A percentile compares a stretch with the other conserved stretches of the same genome.
Conservation (phyloP, 768 basidiomycete species). For the Tulasnella sp. region DNA sequence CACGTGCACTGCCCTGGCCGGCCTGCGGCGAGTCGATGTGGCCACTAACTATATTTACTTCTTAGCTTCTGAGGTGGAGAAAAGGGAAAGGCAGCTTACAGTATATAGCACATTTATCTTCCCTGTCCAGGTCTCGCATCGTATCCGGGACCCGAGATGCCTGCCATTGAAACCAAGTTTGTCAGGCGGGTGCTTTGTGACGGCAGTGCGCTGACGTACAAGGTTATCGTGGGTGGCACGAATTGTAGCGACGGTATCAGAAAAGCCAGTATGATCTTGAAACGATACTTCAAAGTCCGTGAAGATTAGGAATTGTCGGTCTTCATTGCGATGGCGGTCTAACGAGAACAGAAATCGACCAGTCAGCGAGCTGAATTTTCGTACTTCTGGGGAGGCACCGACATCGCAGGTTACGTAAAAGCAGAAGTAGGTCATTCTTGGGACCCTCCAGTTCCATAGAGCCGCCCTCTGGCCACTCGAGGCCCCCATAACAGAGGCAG, state of each 20-base stretch:
- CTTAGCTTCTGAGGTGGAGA: background rate
- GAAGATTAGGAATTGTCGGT: background rate
- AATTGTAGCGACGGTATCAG: background rate
- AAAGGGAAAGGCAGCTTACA: background rate
- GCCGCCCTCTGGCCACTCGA: background rate
- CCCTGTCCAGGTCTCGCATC: background rate
- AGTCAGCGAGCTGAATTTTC: background rate
- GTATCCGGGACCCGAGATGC: background rate
- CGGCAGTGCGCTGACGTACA: background rate
- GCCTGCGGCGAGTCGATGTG: background rate
- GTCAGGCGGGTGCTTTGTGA: background rate
- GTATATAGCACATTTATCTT: background rate
- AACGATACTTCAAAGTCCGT: background rate
- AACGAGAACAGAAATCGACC: no score
- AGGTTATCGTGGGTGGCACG: background rate
- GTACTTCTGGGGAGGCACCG: background rate
- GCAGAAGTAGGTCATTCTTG: background rate
- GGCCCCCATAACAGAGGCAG: background rate
- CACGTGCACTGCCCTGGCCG: background rate
- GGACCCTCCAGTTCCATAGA: background rate
- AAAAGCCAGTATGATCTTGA: background rate
- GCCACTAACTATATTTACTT: background rate
- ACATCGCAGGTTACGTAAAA: background rate
- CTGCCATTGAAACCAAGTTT: background rate
- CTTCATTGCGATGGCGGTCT: background rate